These are phyloP conservation scores for Pseudopyricularia cyperi DNA, from an alignment of 2,329 filamentous ascomycete species.

Conservation along the genomic window DNA sequence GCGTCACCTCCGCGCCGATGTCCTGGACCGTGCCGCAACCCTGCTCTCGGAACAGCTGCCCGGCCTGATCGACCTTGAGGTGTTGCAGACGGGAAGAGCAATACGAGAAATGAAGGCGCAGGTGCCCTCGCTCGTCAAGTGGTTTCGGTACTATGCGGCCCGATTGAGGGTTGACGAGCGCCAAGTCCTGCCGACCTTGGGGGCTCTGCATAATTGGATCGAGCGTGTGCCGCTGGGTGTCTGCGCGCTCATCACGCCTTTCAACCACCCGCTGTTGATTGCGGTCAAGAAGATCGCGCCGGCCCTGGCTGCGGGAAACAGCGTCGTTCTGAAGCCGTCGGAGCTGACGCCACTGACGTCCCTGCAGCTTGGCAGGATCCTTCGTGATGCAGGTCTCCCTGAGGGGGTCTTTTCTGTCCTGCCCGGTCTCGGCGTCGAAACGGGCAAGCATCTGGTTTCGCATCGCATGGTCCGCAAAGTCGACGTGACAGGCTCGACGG, in stretches of 20 bases:
- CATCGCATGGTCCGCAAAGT: slow-evolving; percentile 48
- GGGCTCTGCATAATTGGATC: slow-evolving; percentile 44
- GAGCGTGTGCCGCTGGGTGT: slow-evolving; percentile 44
- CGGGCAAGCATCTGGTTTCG: slow-evolving; percentile 38
- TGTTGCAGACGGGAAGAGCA: slow-evolving; percentile 53
- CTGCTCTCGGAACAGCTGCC: slow-evolving; percentile 39
- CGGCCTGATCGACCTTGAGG: slow-evolving; percentile 48
- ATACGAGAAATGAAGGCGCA: slow-evolving; percentile 60
- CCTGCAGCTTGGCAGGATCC: slow-evolving; percentile 44
- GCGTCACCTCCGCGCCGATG: slow-evolving; percentile 44
- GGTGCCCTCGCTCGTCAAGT: slow-evolving; percentile 50
- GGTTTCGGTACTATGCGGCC: slow-evolving; percentile 61
- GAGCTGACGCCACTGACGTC: slow-evolving; percentile 50
- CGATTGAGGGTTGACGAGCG: slow-evolving; percentile 55
- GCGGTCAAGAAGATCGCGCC: slow-evolving; percentile 48
- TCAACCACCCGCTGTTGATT: slow-evolving; percentile 46
- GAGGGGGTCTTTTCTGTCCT: slow-evolving; percentile 56
- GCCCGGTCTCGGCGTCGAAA: slow-evolving; percentile 37
- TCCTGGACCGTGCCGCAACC: slow-evolving; percentile 45
- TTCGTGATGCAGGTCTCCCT: slow-evolving; percentile 56
- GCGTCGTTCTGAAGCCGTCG: slow-evolving; percentile 47
- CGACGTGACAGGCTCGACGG: slow-evolving; percentile 64
- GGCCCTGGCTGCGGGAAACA: slow-evolving; percentile 45
- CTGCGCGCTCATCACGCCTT: slow-evolving; percentile 42
- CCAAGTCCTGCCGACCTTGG: slow-evolving; percentile 49